Evolutionary conservation across 345 rosid genomes (phyloP).

Genomic region (Tarenaya hassleriana): DNA sequence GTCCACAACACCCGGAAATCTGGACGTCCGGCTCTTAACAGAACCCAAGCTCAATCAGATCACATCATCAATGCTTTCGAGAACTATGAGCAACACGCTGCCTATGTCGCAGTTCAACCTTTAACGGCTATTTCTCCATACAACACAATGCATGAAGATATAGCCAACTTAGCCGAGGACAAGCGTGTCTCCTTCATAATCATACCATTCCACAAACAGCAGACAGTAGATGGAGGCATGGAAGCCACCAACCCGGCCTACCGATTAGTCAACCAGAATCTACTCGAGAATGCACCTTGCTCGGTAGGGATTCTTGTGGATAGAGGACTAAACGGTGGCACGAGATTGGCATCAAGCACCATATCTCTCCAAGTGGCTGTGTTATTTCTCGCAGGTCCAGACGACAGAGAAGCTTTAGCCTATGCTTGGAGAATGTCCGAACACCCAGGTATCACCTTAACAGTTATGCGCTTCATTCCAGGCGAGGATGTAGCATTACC

Average conservation of each 20-base stretch:
- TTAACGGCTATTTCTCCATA: conserved; percentile 90
- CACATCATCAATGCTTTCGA: conserved; percentile 87
- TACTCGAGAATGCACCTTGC: conserved; percentile 69
- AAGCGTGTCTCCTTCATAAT: conserved; percentile 66
- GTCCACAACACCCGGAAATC: conserved; percentile 72
- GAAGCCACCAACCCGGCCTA: conserved; percentile 85
- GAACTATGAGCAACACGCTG: conserved; percentile 65
- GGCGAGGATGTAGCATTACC: conserved; percentile 34
- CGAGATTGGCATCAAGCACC: conserved; percentile 44
- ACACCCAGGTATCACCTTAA: conserved; percentile 55
- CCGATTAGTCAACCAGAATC: conserved; percentile 71
- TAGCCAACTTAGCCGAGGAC: conserved; percentile 82
- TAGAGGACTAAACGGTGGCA: conserved; percentile 61
- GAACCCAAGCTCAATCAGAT: conserved; percentile 93
- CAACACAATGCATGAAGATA: conserved; percentile 92
- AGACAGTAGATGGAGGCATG: conserved; percentile 93
- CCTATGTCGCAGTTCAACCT: conserved; percentile 59
- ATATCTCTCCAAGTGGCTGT: conserved; percentile 61
- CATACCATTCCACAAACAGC: conserved; percentile 92
- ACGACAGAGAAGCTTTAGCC: conserved; percentile 76
- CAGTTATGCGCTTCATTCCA: conserved; percentile 50
- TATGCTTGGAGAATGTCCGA: conserved; percentile 83
- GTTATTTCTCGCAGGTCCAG: conserved; percentile 82
- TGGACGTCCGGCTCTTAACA: conserved; percentile 63
- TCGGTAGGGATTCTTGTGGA: conserved; percentile 85